Evolutionary conservation across 495 filamentous ascomycete genomes (phyloP).

Genomic region (Chaetomium tenue): DNA sequence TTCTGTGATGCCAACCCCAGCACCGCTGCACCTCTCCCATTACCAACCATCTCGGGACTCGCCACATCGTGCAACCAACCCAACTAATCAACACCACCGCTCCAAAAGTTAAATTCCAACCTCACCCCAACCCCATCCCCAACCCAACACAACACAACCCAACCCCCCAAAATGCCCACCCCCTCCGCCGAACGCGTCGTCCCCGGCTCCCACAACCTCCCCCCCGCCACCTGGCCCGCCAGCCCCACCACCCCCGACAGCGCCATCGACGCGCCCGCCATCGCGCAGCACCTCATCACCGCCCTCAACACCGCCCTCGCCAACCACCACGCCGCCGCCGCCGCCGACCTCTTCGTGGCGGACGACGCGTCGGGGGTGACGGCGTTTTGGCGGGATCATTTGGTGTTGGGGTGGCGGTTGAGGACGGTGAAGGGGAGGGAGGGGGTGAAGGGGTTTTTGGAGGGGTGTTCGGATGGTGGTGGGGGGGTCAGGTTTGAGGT

Average conservation of each 20-base stretch:
- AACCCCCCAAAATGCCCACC: constrained; percentile 31
- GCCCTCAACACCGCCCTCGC: constrained; percentile 51
- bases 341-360: constrained; percentile 50
- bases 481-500: constrained; percentile 43
- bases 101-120: not conserved
- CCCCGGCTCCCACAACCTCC: constrained; percentile 58
- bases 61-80: not conserved
- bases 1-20: too few species aligned
- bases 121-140: not conserved
- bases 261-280: constrained; percentile 44
- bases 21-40: too few species aligned
- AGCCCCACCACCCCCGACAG: constrained; percentile 27
- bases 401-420: constrained; percentile 59
- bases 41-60: too few species aligned
- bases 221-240: constrained; percentile 44
- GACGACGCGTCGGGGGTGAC: constrained; percentile 5
- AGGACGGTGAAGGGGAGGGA: constrained; percentile 56
- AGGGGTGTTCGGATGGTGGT: constrained; percentile 30
- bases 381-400: constrained; percentile 62
- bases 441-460: constrained; percentile 52
- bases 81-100: too few species aligned
- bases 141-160: not conserved
- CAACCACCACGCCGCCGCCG: constrained; percentile 34
- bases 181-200: constrained; percentile 51
- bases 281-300: constrained; percentile 47